Base-by-base conservation (phyloP, 768 basidiomycete species). In the Lactarius evosmus region DNA sequence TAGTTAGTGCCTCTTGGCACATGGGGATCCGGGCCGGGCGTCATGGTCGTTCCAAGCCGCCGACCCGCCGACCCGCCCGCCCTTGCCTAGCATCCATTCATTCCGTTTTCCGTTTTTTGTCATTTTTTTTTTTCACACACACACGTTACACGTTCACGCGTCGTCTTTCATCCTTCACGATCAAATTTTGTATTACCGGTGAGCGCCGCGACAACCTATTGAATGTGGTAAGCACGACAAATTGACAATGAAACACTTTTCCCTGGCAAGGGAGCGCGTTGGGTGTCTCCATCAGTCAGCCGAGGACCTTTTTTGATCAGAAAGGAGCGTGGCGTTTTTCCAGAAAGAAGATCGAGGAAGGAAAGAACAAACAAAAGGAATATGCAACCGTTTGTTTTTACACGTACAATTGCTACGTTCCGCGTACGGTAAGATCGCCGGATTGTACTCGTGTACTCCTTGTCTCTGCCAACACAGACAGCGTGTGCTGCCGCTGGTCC, bases 141-240 rank as follows among this genome's bases (percentile, higher is more conserved):
- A n/a, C n/a, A n/a, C n/a, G n/a, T n/a, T n/a, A n/a, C n/a, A 11
- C 46, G 25, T 49, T 52, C 51, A 32, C 19, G 7, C 36, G 4
- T 30, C 29, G 7, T 27, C 40, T n/a, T 7, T 30, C 22, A 25
- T 51, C 9, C n/a, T 53, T 32, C 4, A 27, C 50, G 50, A 40
- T 17, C 32, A n/a, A 19, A 40, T 58, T 41, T 11, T 51, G 11
- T 36, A 32, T 58, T 32, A 12, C 27, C 34, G 34, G 14, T 4
- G 34, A 33, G 51, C 17, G 25, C 14, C 14, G 12, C 52, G 30
- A 34, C 29, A 40, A n/a, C 25, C 60, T 54, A 52, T 58, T 29
- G 41, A 32, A 34, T 44, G 51, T 58, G 32, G 52, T 59, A 63
- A 58, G 57, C 62, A 59, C n/a, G 30, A 56, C 53, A 56, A 55